phyloP scores from a whole-genome alignment of 495 filamentous ascomycete genomes.

The Parachaetomium inaequale region DNA sequence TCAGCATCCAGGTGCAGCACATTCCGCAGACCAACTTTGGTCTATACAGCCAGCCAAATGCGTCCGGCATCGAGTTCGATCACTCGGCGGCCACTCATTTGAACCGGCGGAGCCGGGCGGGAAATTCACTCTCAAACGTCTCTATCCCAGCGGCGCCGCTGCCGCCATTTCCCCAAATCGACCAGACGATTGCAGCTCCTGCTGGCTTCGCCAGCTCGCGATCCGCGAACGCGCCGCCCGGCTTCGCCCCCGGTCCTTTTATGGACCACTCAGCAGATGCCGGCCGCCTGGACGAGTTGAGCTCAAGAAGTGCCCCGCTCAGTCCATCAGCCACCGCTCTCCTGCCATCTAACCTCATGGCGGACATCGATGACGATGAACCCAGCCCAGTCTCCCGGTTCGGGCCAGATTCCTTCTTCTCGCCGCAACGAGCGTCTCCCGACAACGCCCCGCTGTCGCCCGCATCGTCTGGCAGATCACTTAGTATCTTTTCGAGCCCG shows the following conservation, averaged over 20 bases:
- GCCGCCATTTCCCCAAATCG: conserved; percentile 38
- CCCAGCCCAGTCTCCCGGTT: conserved; percentile 47
- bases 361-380: conserved; percentile 65
- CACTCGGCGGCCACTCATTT: conserved; percentile 43
- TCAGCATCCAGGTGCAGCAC: conserved; percentile 34
- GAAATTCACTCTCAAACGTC: conserved; percentile 53
- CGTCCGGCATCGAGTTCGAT: conserved; percentile 50
- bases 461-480: conserved; percentile 61
- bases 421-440: conserved; percentile 41
- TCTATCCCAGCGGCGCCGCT: conserved; percentile 36
- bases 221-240: conserved; percentile 42
- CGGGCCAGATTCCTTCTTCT: conserved; percentile 30
- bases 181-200: conserved; percentile 33
- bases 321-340: conserved; percentile 76
- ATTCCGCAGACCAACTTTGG: conserved; percentile 37
- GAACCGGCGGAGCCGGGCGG: conserved; percentile 52
- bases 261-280: conserved; percentile 45
- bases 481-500: conserved; percentile 65
- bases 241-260: conserved; percentile 51
- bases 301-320: conserved; percentile 58
- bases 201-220: conserved; percentile 39
- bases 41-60: conserved; percentile 43
- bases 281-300: conserved; percentile 42
- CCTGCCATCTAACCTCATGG: conserved; percentile 74
- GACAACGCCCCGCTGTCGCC: conserved; percentile 63